Percentiles rank a stretch among this genome's conserved stretches.
Evolutionary conservation across 345 rosid species (phyloP).

Genomic region (Lepidium sativum): DNA sequence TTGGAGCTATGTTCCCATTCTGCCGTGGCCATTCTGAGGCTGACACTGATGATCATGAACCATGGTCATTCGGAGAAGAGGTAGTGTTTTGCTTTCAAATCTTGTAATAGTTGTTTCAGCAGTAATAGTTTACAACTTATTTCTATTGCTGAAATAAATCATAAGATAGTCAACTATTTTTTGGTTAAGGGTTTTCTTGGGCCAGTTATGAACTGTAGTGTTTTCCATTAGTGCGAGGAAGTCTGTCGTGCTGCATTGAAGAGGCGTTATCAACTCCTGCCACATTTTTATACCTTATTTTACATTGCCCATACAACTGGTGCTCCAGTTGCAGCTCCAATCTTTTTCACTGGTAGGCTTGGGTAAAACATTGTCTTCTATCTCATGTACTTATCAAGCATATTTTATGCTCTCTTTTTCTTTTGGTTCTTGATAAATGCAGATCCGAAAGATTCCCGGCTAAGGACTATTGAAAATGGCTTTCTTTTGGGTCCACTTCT

Average conservation of each 20-base stretch:
- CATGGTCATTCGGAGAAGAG: constrained; percentile 98
- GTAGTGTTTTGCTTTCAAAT: constrained; percentile 15
- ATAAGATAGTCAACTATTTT: not conserved
- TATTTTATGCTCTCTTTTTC: not conserved
- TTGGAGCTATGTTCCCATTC: constrained; percentile 91
- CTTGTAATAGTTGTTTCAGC: not conserved
- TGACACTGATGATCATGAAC: constrained; percentile 71
- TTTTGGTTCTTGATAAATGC: constrained; percentile 16
- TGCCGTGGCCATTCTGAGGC: constrained; percentile 82
- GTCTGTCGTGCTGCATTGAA: constrained; percentile 81
- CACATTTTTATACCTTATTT: constrained; percentile 77
- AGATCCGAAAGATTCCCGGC: constrained; percentile 66
- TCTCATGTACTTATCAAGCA: not conserved
- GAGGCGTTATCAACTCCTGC: constrained; percentile 82
- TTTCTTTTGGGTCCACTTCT: constrained; percentile 82
- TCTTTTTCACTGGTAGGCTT: constrained; percentile 71
- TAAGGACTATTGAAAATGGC: constrained; percentile 64
- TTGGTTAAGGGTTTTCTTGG: not conserved
- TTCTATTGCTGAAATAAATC: not conserved
- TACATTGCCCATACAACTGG: constrained; percentile 77
- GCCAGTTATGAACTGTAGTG: not conserved
- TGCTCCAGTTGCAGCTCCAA: constrained; percentile 69
- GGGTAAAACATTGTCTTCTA: not conserved
- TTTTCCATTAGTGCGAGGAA: constrained; percentile 63
- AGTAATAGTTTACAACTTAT: not conserved